Percentiles rank a stretch among this genome's conserved stretches.
Evolutionary conservation across 371 early-diverging fungal genomes (phyloP).

Genomic region (Choanephora cucurbitarum): DNA sequence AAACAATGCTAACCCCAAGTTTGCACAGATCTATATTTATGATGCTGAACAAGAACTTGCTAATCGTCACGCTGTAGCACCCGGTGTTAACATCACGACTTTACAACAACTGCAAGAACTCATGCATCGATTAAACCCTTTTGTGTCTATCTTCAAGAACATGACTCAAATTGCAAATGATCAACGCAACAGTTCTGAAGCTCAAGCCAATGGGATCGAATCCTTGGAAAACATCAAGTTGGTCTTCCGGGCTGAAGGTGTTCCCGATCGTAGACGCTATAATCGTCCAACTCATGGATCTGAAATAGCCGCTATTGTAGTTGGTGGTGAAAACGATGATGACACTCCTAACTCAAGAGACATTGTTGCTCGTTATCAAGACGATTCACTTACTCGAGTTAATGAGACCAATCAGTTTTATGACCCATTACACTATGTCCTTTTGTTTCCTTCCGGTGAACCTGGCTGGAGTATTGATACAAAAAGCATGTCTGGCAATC

Average conservation of each 20-base stretch:
- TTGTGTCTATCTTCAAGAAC: background rate
- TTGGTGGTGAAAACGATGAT: background rate
- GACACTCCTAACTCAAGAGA: background rate
- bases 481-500: background rate
- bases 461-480: background rate
- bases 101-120: background rate
- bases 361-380: too few species aligned
- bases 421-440: too few species aligned
- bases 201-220: too few species aligned
- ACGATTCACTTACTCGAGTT: too few species aligned
- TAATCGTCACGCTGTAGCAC: background rate
- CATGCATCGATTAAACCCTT: slow-evolving; percentile 7
- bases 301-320: background rate
- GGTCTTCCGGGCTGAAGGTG: slow-evolving; percentile 7
- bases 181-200: too few species aligned
- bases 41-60: slow-evolving; percentile 1
- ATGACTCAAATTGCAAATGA: too few species aligned
- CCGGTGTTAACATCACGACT: background rate
- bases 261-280: background rate
- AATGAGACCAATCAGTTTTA: too few species aligned
- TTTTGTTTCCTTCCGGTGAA: too few species aligned
- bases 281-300: background rate
- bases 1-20: background rate
- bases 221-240: background rate
- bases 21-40: slow-evolving; percentile 11